phyloP scores from a whole-genome alignment of 495 filamentous ascomycete genomes.

The Glarea lozoyensis region DNA sequence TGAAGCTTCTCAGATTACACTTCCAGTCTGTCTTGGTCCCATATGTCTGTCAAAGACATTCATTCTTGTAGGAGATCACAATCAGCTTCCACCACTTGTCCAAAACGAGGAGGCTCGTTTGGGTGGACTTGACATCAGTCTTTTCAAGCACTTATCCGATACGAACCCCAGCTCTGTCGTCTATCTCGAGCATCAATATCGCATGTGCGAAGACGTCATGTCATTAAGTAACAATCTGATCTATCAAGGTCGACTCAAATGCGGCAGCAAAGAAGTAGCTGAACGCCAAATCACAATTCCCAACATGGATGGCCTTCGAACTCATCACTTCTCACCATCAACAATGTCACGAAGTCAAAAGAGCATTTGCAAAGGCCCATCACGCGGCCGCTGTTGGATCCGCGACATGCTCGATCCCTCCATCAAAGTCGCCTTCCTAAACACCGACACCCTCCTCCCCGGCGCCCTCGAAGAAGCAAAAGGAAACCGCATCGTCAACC shows the following conservation, averaged over 20 bases:
- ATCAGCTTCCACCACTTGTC: slow-evolving; percentile 88
- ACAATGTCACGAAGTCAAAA: slow-evolving; percentile 25
- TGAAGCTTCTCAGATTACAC: slow-evolving; percentile 93
- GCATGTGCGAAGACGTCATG: slow-evolving; percentile 98
- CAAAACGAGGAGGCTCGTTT: slow-evolving; percentile 80
- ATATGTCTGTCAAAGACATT: slow-evolving; percentile 92
- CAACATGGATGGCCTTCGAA: slow-evolving; percentile 49
- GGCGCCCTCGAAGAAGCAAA: slow-evolving; percentile 57
- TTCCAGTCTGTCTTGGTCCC: slow-evolving; percentile 87
- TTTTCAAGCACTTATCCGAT: slow-evolving; percentile 90
- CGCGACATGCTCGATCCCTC: slow-evolving; percentile 59
- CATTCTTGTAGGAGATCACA: slow-evolving; percentile 92
- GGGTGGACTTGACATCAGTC: slow-evolving; percentile 82
- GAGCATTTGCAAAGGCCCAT: slow-evolving; percentile 42
- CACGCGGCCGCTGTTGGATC: slow-evolving; percentile 65
- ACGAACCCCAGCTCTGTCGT: slow-evolving; percentile 77
- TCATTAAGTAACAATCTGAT: slow-evolving; percentile 85
- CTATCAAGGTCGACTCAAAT: slow-evolving; percentile 82
- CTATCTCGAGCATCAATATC: slow-evolving; percentile 90
- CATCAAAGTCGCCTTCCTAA: slow-evolving; percentile 71
- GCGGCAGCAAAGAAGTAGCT: slow-evolving; percentile 71
- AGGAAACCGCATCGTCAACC: slow-evolving; percentile 81
- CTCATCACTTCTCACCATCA: slow-evolving; percentile 43
- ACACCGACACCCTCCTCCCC: slow-evolving; percentile 68
- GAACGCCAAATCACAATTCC: slow-evolving; percentile 49